Percentiles rank a stretch among this genome's conserved stretches.
These are phyloP conservation scores for Dothideomycetes sp. DNA, from an alignment of 2,329 filamentous ascomycete species.

Conservation along the genomic window DNA sequence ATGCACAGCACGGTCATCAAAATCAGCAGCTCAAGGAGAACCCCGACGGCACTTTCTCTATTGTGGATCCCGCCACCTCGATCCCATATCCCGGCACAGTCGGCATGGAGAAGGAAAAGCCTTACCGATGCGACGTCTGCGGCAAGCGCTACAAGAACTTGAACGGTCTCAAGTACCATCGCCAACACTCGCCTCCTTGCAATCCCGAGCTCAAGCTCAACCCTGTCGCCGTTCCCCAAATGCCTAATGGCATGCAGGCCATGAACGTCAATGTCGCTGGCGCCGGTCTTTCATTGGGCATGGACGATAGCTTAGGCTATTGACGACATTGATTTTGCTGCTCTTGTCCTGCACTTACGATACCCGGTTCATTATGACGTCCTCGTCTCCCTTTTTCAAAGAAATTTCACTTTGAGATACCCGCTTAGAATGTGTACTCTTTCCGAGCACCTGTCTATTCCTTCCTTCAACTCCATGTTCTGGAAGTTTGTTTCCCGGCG, in stretches of 20 bases:
- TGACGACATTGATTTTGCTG: not conserved
- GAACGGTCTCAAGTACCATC: conserved; percentile 90
- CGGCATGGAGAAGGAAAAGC: conserved; percentile 99
- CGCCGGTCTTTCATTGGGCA: conserved; percentile 44
- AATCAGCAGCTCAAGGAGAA: conserved; percentile 97
- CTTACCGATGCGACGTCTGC: conserved; percentile 92
- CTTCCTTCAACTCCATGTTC: too few species aligned
- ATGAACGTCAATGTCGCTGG: conserved; percentile 43
- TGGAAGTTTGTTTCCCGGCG: too few species aligned
- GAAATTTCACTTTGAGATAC: conserved; percentile 13
- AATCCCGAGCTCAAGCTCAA: conserved; percentile 67
- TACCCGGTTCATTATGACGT: not conserved
- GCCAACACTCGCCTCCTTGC: conserved; percentile 68
- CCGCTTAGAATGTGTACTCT: conserved; percentile 5
- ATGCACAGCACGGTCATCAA: conserved; percentile 70
- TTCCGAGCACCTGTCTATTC: too few species aligned
- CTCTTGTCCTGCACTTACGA: not conserved
- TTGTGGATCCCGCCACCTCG: conserved; percentile 92
- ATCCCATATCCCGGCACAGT: conserved; percentile 89
- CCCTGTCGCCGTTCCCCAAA: conserved; percentile 22
- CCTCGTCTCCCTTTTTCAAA: not conserved
- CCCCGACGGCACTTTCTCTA: conserved; percentile 92
- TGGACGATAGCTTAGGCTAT: conserved; percentile 42
- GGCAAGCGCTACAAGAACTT: conserved; percentile 99
- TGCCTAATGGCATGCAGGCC: conserved; percentile 33